A percentile compares a stretch with the other conserved stretches of the same genome.
These are phyloP conservation scores for Posidonia australis DNA, from an alignment of 106 monocot genomes.

Conservation along the genomic window DNA sequence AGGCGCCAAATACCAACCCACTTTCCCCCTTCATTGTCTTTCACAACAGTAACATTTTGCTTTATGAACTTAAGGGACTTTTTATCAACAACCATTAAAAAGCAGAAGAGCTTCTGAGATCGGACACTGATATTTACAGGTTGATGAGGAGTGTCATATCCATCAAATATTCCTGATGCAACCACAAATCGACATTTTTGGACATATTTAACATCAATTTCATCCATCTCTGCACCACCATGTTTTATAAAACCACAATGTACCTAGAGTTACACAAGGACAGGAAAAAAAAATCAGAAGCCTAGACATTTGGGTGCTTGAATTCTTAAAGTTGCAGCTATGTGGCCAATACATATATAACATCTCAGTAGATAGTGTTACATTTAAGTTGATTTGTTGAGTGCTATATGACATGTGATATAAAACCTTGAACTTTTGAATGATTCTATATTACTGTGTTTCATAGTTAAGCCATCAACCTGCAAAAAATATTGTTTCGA, in stretches of 20 bases:
- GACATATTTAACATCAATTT: conserved; percentile 52
- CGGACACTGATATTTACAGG: conserved; percentile 77
- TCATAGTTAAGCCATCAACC: too few species aligned
- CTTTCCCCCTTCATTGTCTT: conserved; percentile 65
- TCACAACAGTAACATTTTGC: conserved; percentile 43
- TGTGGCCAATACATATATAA: too few species aligned
- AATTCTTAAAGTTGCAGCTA: too few species aligned
- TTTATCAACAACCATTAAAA: conserved; percentile 90
- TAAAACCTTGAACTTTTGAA: too few species aligned
- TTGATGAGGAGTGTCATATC: conserved; percentile 90
- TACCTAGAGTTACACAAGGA: conserved; percentile 32
- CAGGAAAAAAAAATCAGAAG: not conserved
- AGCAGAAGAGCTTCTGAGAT: conserved; percentile 85
- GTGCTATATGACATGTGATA: too few species aligned
- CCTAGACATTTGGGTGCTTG: not conserved
- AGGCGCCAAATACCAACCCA: conserved; percentile 99
- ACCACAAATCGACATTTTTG: conserved; percentile 83
- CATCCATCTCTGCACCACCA: conserved; percentile 88
- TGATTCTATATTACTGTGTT: too few species aligned
- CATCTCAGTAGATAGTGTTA: too few species aligned
- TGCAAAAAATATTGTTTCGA: too few species aligned
- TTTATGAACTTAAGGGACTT: conserved; percentile 64
- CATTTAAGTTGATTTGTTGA: too few species aligned
- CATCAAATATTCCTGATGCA: conserved; percentile 98
- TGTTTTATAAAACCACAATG: conserved; percentile 93